phyloP scores from a whole-genome alignment of 352 stramenopile species.

The Pythium pectinolyticum region DNA sequence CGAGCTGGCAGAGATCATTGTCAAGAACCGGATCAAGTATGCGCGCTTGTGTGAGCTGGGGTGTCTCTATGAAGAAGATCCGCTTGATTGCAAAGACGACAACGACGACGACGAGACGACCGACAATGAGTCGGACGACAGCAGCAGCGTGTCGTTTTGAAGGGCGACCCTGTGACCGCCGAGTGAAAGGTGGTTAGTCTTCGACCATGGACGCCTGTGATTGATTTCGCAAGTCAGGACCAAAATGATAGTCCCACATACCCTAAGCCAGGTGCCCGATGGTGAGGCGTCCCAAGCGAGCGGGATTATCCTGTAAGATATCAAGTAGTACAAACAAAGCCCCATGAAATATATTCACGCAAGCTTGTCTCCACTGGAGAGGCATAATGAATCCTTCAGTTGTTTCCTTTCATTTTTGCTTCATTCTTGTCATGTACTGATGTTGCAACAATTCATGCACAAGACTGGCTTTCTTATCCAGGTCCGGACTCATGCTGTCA shows the following conservation, averaged over 20 bases:
- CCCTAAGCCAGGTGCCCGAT: neutral
- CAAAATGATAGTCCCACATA: neutral
- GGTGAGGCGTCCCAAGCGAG: neutral
- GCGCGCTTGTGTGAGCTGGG: constrained; percentile 60
- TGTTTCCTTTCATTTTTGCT: too few relatives aligned
- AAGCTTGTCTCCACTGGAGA: neutral
- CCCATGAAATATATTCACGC: constrained; percentile 1
- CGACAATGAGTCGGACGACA: constrained; percentile 45
- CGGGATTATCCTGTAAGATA: constrained; percentile 3
- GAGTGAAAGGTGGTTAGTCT: constrained; percentile 1
- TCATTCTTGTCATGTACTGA: too few relatives aligned
- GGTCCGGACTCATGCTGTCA: too few relatives aligned
- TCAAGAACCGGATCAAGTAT: constrained; percentile 82
- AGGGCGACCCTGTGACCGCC: neutral
- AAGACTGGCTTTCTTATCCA: too few relatives aligned
- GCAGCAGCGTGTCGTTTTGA: constrained; percentile 8
- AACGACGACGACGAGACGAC: constrained; percentile 29
- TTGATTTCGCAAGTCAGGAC: too few relatives aligned
- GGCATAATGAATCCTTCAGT: neutral
- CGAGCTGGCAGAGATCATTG: constrained; percentile 68
- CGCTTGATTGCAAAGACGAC: constrained; percentile 12
- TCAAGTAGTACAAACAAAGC: neutral
- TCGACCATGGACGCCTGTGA: too few relatives aligned
- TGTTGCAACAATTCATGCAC: too few relatives aligned
- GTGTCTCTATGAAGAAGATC: constrained; percentile 53